Evolutionary conservation across 192 early-diverging fungal species (phyloP).

Genomic region (Physocladia obscura): DNA sequence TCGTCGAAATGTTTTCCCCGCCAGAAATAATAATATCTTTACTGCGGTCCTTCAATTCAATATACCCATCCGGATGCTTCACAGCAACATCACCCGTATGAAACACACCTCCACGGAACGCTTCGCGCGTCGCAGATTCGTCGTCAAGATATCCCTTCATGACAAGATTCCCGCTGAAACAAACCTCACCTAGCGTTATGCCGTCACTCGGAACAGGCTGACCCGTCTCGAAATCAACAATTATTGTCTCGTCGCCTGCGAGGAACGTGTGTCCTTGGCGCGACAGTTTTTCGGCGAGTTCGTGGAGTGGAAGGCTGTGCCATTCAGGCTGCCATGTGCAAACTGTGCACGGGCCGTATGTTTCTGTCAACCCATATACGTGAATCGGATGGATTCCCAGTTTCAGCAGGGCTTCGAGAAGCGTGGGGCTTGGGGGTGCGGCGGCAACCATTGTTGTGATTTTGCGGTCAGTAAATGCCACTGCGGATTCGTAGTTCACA

Average conservation of each 20-base stretch:
- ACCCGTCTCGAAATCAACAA: slow-evolving; percentile 43
- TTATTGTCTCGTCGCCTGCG: slow-evolving; percentile 53
- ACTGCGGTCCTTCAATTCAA: slow-evolving; percentile 57
- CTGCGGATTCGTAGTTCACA: slow-evolving; percentile 42
- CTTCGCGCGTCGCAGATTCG: slow-evolving; percentile 54
- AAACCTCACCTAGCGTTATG: slow-evolving; percentile 55
- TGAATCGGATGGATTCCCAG: slow-evolving; percentile 57
- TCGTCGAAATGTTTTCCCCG: slow-evolving; percentile 59
- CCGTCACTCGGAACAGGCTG: slow-evolving; percentile 54
- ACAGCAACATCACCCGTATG: slow-evolving; percentile 65
- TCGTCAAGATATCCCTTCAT: slow-evolving; percentile 61
- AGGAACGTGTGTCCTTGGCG: slow-evolving; percentile 55
- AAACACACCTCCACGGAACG: slow-evolving; percentile 57
- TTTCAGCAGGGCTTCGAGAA: slow-evolving; percentile 48
- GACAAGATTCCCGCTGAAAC: slow-evolving; percentile 55
- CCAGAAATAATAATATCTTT: slow-evolving; percentile 66
- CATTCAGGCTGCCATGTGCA: slow-evolving; percentile 40
- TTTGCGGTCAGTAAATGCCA: neutral
- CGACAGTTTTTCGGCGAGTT: slow-evolving; percentile 41
- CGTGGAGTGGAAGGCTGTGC: slow-evolving; percentile 28
- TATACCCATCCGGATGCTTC: slow-evolving; percentile 57
- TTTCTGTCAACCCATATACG: slow-evolving; percentile 66
- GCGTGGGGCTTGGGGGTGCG: slow-evolving; percentile 51
- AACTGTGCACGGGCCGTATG: slow-evolving; percentile 50
- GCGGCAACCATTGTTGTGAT: slow-evolving; percentile 47